Evolutionary conservation across 192 early-diverging fungal genomes (phyloP).

Genomic region (Mortierella hygrophila): DNA sequence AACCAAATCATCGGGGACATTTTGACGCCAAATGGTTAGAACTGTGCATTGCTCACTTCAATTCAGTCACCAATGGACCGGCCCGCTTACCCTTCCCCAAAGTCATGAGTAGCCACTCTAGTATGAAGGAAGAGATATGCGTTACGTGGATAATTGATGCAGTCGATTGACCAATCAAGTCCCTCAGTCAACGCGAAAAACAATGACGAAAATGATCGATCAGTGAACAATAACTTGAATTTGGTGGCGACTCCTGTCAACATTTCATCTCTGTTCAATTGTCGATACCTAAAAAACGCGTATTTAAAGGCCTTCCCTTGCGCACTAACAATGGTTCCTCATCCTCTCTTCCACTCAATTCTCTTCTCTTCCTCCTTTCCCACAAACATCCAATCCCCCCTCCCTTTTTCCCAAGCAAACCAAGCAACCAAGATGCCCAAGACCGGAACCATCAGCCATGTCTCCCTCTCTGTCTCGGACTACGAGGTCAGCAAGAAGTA

Average conservation of each 20-base stretch:
- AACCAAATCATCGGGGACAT: too few relatives aligned
- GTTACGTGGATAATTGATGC: too few relatives aligned
- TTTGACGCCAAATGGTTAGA: not conserved
- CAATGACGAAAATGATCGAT: not conserved
- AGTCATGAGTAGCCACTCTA: not conserved
- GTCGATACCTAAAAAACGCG: not conserved
- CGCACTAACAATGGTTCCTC: not conserved
- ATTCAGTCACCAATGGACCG: not conserved
- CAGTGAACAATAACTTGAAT: not conserved
- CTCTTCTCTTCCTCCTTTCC: not conserved
- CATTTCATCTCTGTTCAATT: not conserved
- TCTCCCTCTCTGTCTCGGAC: slow-evolving; percentile 32
- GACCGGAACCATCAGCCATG: slow-evolving; percentile 28
- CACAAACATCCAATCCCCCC: too few relatives aligned
- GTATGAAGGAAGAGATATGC: not conserved
- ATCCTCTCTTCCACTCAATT: not conserved
- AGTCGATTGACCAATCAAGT: not conserved
- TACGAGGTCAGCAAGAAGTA: slow-evolving; percentile 36
- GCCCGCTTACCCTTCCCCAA: not conserved
- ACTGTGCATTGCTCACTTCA: not conserved
- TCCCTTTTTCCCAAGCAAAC: not conserved
- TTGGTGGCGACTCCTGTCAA: slow-evolving; percentile 13
- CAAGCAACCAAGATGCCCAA: slow-evolving; percentile 2
- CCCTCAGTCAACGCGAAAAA: not conserved
- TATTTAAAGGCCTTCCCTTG: not conserved